These are phyloP conservation scores for Globisporangium cystogenes DNA, from an alignment of 352 stramenopile genomes.

Conservation along the genomic window DNA sequence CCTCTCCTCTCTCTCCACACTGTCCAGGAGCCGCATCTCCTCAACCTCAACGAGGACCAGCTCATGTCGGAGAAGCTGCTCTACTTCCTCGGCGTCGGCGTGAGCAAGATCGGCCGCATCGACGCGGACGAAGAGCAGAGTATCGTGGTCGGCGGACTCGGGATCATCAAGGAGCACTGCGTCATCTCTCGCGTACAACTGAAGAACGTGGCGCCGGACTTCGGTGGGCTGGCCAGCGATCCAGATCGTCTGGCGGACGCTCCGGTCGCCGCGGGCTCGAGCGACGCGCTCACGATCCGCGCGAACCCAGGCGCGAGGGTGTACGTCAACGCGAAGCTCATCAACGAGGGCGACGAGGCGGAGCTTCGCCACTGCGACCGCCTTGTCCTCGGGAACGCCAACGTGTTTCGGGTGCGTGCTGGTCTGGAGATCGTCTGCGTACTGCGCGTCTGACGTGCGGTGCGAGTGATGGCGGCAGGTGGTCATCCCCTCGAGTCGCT, in stretches of 20 bases:
- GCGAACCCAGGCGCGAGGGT: constrained; percentile 42
- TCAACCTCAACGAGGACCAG: constrained; percentile 87
- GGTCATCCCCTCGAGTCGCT: constrained; percentile 43
- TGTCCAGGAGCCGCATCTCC: constrained; percentile 57
- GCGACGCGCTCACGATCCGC: constrained; percentile 25
- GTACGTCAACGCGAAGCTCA: constrained; percentile 59
- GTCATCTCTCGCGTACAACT: constrained; percentile 19
- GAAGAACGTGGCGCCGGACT: background rate
- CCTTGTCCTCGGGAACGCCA: constrained; percentile 70
- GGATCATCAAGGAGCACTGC: constrained; percentile 77
- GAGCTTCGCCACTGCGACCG: constrained; percentile 60
- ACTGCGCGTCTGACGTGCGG: background rate
- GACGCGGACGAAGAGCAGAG: constrained; percentile 64
- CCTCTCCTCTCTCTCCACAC: background rate
- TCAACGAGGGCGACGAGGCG: constrained; percentile 29
- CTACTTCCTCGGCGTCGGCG: constrained; percentile 62
- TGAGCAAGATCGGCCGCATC: constrained; percentile 58
- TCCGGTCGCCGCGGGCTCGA: background rate
- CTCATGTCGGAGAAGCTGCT: constrained; percentile 81
- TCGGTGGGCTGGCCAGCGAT: background rate
- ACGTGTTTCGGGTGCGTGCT: constrained; percentile 54
- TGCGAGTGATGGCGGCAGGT: constrained; percentile 16
- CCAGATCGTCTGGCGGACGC: background rate
- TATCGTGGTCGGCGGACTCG: constrained; percentile 74
- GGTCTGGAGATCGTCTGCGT: background rate